Conservation (phyloP, 371 early-diverging fungal genomes). For the Caulochytrium protostelioides region DNA sequence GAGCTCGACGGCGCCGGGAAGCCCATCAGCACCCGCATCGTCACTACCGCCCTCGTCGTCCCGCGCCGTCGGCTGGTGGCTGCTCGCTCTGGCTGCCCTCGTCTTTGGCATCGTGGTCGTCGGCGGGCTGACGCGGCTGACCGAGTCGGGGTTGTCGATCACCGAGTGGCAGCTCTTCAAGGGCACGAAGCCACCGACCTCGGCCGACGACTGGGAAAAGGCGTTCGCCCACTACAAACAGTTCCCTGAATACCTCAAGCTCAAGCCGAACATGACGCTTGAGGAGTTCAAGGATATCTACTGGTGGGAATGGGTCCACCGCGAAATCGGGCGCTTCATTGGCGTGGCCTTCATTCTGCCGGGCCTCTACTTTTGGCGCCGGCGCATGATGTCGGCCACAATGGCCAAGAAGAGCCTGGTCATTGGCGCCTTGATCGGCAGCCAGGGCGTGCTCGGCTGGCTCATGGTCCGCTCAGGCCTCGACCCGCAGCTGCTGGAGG, state of each 20-base stretch:
- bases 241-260: conserved; percentile 80
- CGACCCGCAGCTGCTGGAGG: conserved; percentile 49
- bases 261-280: conserved; percentile 70
- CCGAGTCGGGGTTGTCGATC: conserved; percentile 88
- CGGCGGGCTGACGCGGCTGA: conserved; percentile 87
- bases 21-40: too few relatives aligned
- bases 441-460: conserved; percentile 91
- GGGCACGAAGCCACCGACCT: conserved; percentile 77
- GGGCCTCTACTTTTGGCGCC: conserved; percentile 55
- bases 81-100: conserved; percentile 60
- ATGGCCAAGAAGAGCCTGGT: conserved; percentile 32
- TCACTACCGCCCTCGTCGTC: too few relatives aligned
- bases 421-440: conserved; percentile 55
- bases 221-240: conserved; percentile 94
- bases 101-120: conserved; percentile 83
- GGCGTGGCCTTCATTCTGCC: conserved; percentile 74
- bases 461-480: conserved; percentile 92
- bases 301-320: conserved; percentile 91
- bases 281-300: conserved; percentile 87
- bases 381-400: conserved; percentile 45
- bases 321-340: conserved; percentile 78
- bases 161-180: conserved; percentile 88
- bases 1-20: too few relatives aligned
- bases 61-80: conserved; percentile 93
- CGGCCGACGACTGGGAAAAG: conserved; percentile 62